Conservation (phyloP, 2,329 filamentous ascomycete genomes). For the Penicillium sp. region DNA sequence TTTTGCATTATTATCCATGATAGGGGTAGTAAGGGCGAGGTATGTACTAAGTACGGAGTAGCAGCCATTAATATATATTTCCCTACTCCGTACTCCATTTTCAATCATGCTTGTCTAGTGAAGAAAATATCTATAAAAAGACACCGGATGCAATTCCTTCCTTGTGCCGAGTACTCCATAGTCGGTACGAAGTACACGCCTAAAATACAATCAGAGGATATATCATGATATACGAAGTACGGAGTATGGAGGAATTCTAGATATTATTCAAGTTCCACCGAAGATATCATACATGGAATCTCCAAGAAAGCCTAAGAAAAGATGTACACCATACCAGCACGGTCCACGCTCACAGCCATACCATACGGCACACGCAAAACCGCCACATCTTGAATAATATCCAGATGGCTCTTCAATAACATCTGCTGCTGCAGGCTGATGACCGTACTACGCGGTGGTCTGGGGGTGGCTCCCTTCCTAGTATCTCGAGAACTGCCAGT, state of each 20-base stretch:
- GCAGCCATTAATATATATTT: background rate
- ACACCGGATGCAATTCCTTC: background rate
- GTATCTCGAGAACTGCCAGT: constrained; percentile 29
- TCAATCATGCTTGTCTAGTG: background rate
- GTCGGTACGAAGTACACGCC: background rate
- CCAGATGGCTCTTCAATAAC: constrained; percentile 80
- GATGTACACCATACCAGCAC: constrained; percentile 85
- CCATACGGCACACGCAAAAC: constrained; percentile 85
- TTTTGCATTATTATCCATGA: background rate
- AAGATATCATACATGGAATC: background rate
- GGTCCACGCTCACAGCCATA: constrained; percentile 88
- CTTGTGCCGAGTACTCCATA: background rate
- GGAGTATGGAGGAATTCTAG: background rate
- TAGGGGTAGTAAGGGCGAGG: background rate
- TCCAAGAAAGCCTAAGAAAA: constrained; percentile 51
- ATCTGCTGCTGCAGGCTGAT: constrained; percentile 87
- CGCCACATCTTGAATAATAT: constrained; percentile 84
- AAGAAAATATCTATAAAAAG: constrained; percentile 1
- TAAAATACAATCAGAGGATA: background rate
- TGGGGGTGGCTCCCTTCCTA: constrained; percentile 40
- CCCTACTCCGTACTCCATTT: background rate
- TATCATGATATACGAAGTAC: background rate
- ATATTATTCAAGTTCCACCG: background rate
- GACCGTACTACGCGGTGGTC: constrained; percentile 72
- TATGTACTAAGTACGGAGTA: background rate